Base-by-base conservation (phyloP, 2,329 filamentous ascomycete genomes). In the Penicillium sp. region DNA sequence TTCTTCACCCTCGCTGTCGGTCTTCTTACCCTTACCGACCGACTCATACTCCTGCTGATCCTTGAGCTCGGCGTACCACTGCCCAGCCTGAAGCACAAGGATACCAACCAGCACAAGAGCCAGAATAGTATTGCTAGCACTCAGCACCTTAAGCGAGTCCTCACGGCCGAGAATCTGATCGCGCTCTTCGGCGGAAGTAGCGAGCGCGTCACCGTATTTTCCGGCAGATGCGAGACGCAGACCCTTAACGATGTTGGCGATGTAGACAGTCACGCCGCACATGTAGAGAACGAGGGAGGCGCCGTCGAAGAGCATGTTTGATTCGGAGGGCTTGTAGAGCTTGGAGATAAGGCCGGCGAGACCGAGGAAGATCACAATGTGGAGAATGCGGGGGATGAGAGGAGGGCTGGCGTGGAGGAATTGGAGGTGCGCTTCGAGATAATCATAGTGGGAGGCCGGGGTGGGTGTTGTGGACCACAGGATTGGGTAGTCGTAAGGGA, bases 31-130 rank as follows among this genome's bases (percentile, higher is more conserved):
- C 8, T 21, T 46, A 19, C 61, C 60, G 44, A 88, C 82, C 71
- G 86, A 84, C 70, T 85, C 86, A 55, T 84, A 82, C 75, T 97
- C 93, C 73, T 93, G 89, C 69, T 83, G 83, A 76, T 98, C 93
- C 79, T 96, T 96, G 72, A 90, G 84, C 83, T 98, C 93, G 26
- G 95, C 95, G 79, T 99, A 99, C 95, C 93, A 98, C 83, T 98
- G 91, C 11, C 95, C 95, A 21, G 91, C 91, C 84, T 99, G 95
- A 70, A 99, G 78, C 33, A 97, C 90, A 63, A 99, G 74, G 10
- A 99, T 90, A 5, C 95, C 95, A 3, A 98, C 88, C 52, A 99
- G 78, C 29, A 99, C 91, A 45, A 99, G 83, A 35, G 93, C 95
- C 56, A 98, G 78, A 72, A 99, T 99, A 3, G 95, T 98, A 77